Conservation (phyloP, 2,329 filamentous ascomycete genomes). For the Chaetomium strumarium region DNA sequence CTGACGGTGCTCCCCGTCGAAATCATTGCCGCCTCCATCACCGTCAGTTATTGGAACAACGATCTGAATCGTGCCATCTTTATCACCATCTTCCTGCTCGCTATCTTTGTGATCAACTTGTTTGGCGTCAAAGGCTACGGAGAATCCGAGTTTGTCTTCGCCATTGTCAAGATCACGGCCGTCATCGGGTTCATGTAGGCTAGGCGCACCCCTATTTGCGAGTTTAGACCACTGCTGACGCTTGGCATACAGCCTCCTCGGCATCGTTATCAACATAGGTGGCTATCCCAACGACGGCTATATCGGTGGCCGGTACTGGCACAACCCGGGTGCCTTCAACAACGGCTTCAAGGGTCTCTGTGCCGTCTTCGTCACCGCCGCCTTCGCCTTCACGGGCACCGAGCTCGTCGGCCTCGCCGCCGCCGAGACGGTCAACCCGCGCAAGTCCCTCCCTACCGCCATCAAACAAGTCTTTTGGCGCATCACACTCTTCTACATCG, state of each 20-base stretch:
- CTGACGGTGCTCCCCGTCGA: slow-evolving; percentile 76
- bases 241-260: slow-evolving; percentile 58
- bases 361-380: slow-evolving; percentile 69
- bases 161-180: slow-evolving; percentile 77
- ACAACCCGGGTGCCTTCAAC: slow-evolving; percentile 74
- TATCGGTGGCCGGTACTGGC: slow-evolving; percentile 75
- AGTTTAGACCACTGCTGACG: neutral
- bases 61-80: slow-evolving; percentile 64
- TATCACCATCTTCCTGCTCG: slow-evolving; percentile 71
- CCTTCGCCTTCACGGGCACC: slow-evolving; percentile 70
- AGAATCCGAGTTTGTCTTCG: slow-evolving; percentile 84
- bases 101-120: slow-evolving; percentile 77
- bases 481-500: slow-evolving; percentile 83
- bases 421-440: slow-evolving; percentile 71
- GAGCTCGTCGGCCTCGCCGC: slow-evolving; percentile 72
- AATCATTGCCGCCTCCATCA: slow-evolving; percentile 80
- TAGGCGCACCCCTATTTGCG: neutral
- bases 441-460: slow-evolving; percentile 76
- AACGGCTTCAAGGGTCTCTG: slow-evolving; percentile 81
- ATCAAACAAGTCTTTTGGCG: slow-evolving; percentile 96
- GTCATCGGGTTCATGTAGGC: slow-evolving; percentile 82
- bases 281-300: slow-evolving; percentile 69
- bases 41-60: slow-evolving; percentile 72
- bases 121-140: slow-evolving; percentile 86
- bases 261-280: slow-evolving; percentile 78